Evolutionary conservation across 805 yeast genomes (phyloP).

Genomic region (Sugiyamaella mastotermitis): DNA sequence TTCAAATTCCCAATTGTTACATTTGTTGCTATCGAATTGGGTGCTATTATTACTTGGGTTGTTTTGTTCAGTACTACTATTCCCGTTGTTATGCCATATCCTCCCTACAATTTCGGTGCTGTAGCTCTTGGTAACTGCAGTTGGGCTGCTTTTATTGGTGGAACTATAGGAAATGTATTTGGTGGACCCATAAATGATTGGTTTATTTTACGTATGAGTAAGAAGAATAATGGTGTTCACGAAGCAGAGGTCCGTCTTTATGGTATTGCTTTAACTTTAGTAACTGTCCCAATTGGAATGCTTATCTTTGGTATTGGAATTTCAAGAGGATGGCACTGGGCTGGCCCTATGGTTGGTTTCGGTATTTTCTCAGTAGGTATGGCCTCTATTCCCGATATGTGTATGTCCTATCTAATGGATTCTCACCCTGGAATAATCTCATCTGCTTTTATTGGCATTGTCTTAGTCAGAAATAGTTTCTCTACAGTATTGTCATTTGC

Average conservation of each 20-base stretch:
- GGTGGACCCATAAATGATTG: slow-evolving; percentile 13
- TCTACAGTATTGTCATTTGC: slow-evolving; percentile 53
- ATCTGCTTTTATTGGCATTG: slow-evolving; percentile 51
- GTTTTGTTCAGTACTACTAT: slow-evolving; percentile 46
- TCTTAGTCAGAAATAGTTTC: slow-evolving; percentile 45
- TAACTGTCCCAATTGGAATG: slow-evolving; percentile 41
- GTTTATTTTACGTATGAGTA: slow-evolving; percentile 28
- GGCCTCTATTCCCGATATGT: slow-evolving; percentile 55
- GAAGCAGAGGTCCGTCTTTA: slow-evolving; percentile 57
- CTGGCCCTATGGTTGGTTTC: slow-evolving; percentile 50
- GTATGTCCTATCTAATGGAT: slow-evolving; percentile 44
- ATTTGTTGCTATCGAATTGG: slow-evolving; percentile 55
- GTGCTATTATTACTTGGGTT: slow-evolving; percentile 44
- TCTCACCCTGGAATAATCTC: slow-evolving; percentile 50
- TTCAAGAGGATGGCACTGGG: slow-evolving; percentile 42
- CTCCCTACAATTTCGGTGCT: slow-evolving; percentile 44
- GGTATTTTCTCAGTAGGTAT: slow-evolving; percentile 55
- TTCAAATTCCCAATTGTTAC: slow-evolving; percentile 43
- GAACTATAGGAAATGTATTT: slow-evolving; percentile 10
- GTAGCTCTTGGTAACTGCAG: slow-evolving; percentile 13
- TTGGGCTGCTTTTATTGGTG: slow-evolving; percentile 15
- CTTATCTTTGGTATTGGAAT: slow-evolving; percentile 61
- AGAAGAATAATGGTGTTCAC: slow-evolving; percentile 46
- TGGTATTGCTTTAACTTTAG: slow-evolving; percentile 45
- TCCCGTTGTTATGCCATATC: slow-evolving; percentile 38